These are phyloP conservation scores for Aspergillus kassunensis DNA, from an alignment of 495 filamentous ascomycete species.

Conservation along the genomic window DNA sequence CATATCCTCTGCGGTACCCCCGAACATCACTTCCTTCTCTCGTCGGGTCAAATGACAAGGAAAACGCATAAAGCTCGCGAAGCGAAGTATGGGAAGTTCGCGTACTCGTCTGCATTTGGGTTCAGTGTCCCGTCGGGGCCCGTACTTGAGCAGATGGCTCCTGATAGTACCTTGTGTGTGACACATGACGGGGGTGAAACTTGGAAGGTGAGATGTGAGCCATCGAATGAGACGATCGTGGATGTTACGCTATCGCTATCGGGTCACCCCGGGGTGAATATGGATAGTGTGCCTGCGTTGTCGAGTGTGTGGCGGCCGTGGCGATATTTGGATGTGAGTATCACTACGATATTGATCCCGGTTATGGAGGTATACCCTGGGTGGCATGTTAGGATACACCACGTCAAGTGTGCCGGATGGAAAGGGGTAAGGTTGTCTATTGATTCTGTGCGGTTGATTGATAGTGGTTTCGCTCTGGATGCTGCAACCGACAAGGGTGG, in stretches of 20 bases:
- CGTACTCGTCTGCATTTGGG: constrained; percentile 63
- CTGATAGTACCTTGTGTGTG: constrained; percentile 14
- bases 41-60: constrained; percentile 14
- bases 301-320: constrained; percentile 16
- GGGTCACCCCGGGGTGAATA: neutral
- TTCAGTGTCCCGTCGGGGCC: constrained; percentile 36
- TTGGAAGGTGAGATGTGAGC: constrained; percentile 7
- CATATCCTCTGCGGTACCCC: constrained; percentile 41
- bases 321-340: constrained; percentile 8
- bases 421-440: no score
- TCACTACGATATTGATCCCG: constrained; percentile 13
- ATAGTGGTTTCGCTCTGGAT: constrained; percentile 19
- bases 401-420: neutral
- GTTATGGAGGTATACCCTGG: constrained; percentile 7
- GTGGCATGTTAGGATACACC: constrained; percentile 16
- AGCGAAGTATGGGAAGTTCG: constrained; percentile 71
- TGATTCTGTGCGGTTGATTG: constrained; percentile 3
- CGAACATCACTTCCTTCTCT: constrained; percentile 19
- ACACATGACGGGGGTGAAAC: constrained; percentile 9
- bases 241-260: neutral
- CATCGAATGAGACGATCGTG: neutral
- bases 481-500: constrained; percentile 2
- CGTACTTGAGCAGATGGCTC: constrained; percentile 13
- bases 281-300: neutral
- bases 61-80: constrained; percentile 64